Evolutionary conservation across 805 yeast species (phyloP).

Genomic region (Peterozyma xylosa): DNA sequence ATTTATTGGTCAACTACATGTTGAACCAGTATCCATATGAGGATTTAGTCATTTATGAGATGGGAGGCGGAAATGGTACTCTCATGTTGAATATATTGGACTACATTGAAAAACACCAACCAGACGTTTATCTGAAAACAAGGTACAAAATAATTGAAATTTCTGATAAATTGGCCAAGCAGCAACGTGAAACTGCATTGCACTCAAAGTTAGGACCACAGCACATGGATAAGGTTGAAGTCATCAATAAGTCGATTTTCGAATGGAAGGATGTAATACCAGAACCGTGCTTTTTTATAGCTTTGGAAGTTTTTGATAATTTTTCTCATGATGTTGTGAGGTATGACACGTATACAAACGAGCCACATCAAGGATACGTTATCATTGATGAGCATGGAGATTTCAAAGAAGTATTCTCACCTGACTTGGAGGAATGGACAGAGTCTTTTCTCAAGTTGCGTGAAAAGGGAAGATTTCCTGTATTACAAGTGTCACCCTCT

Average conservation of each 20-base stretch:
- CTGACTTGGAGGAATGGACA: slow-evolving; percentile 52
- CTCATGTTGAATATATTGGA: slow-evolving; percentile 69
- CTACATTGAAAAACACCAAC: slow-evolving; percentile 52
- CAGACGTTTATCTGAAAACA: slow-evolving; percentile 66
- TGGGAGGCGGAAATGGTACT: slow-evolving; percentile 90
- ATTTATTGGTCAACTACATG: slow-evolving; percentile 65
- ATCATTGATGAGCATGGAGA: slow-evolving; percentile 67
- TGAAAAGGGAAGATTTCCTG: slow-evolving; percentile 33
- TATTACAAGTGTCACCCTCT: slow-evolving; percentile 18
- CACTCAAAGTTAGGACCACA: slow-evolving; percentile 22
- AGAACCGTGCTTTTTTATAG: slow-evolving; percentile 71
- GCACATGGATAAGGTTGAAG: slow-evolving; percentile 50
- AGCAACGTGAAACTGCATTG: slow-evolving; percentile 31
- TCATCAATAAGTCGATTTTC: slow-evolving; percentile 69
- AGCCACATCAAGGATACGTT: slow-evolving; percentile 74
- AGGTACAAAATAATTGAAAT: slow-evolving; percentile 70
- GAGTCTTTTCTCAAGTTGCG: slow-evolving; percentile 48
- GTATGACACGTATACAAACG: slow-evolving; percentile 59
- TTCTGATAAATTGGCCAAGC: slow-evolving; percentile 50
- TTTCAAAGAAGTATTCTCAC: slow-evolving; percentile 63
- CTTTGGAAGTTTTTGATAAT: slow-evolving; percentile 79
- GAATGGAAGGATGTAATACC: slow-evolving; percentile 57
- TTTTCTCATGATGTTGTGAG: slow-evolving; percentile 76
- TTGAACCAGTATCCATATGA: slow-evolving; percentile 60
- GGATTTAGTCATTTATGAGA: slow-evolving; percentile 72